Conservation (phyloP, 2,329 filamentous ascomycete species). For the Alternaria arbusti region DNA sequence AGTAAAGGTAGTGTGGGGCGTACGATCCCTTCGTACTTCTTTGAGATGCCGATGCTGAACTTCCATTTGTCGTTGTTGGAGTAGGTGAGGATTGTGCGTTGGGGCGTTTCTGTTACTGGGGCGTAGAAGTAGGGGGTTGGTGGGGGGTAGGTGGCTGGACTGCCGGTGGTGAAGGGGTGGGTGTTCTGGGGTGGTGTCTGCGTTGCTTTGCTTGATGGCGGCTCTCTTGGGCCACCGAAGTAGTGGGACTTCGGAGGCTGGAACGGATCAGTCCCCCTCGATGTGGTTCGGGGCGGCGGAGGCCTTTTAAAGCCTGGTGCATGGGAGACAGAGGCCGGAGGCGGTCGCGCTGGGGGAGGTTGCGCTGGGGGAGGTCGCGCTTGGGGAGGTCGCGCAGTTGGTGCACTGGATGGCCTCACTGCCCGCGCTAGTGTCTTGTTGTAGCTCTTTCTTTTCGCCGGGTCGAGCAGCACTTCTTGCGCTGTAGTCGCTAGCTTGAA, state of each 20-base stretch:
- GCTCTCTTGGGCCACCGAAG: background rate
- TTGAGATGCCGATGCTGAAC: background rate
- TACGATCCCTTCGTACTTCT: background rate
- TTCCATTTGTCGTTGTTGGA: conserved; percentile 4
- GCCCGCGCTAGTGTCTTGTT: background rate
- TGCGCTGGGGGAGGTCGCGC: background rate
- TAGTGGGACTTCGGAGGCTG: background rate
- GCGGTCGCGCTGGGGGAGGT: background rate
- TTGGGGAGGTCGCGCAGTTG: background rate
- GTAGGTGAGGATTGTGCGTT: background rate
- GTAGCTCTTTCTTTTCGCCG: background rate
- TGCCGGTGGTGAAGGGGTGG: background rate
- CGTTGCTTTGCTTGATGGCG: background rate
- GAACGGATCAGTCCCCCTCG: background rate
- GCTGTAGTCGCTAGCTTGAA: conserved; percentile 8
- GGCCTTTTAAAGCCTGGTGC: background rate
- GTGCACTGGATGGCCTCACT: background rate
- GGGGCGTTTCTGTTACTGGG: background rate
- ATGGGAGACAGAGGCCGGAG: background rate
- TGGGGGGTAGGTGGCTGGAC: background rate
- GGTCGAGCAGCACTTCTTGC: background rate
- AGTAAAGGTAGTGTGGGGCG: background rate
- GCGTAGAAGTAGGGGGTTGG: background rate
- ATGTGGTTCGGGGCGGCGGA: rapidly evolving
- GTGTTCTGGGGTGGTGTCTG: background rate